A percentile compares a stretch with the other conserved stretches of the same genome.
Evolutionary conservation across 2,329 filamentous ascomycete genomes (phyloP).

Genomic region (Stylonectria norvegica): DNA sequence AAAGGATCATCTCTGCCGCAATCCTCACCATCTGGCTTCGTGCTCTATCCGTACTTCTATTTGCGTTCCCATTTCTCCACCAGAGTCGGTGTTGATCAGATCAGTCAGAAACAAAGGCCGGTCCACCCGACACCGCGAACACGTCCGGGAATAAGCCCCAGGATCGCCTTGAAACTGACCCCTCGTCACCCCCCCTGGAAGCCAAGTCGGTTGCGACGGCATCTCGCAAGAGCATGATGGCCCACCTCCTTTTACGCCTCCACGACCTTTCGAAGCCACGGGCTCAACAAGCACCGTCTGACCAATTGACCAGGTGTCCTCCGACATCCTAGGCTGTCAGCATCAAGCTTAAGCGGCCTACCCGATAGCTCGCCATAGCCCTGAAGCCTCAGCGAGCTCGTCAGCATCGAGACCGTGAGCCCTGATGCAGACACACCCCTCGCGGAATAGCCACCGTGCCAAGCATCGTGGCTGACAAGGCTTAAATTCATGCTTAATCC

Average conservation of each 20-base stretch:
- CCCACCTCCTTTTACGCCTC: conserved; percentile 19
- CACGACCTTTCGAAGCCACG: conserved; percentile 24
- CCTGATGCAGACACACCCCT: conserved; percentile 19
- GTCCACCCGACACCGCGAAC: conserved; percentile 27
- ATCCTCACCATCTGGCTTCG: too few relatives aligned
- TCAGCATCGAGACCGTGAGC: too few relatives aligned
- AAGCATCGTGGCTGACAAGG: conserved; percentile 45
- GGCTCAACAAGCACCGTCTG: conserved; percentile 18
- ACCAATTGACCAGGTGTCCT: conserved; percentile 22
- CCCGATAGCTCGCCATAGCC: background rate
- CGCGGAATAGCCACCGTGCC: conserved; percentile 31
- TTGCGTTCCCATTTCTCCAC: too few relatives aligned
- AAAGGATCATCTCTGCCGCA: too few relatives aligned
- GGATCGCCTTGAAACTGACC: conserved; percentile 19
- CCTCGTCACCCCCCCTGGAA: conserved; percentile 20
- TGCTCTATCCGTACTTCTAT: too few relatives aligned
- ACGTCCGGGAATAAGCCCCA: conserved; percentile 28
- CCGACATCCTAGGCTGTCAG: conserved; percentile 11
- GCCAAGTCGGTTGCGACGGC: conserved; percentile 41
- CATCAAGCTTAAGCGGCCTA: background rate
- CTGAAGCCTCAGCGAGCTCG: too few relatives aligned
- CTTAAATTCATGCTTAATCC: conserved; percentile 52
- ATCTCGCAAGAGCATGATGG: conserved; percentile 33
- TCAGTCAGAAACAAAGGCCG: conserved; percentile 12
- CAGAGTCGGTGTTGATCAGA: background rate